Percentiles rank a stretch among this genome's conserved stretches.
These are phyloP conservation scores for Echria macrotheca DNA, from an alignment of 495 filamentous ascomycete species.

Conservation along the genomic window DNA sequence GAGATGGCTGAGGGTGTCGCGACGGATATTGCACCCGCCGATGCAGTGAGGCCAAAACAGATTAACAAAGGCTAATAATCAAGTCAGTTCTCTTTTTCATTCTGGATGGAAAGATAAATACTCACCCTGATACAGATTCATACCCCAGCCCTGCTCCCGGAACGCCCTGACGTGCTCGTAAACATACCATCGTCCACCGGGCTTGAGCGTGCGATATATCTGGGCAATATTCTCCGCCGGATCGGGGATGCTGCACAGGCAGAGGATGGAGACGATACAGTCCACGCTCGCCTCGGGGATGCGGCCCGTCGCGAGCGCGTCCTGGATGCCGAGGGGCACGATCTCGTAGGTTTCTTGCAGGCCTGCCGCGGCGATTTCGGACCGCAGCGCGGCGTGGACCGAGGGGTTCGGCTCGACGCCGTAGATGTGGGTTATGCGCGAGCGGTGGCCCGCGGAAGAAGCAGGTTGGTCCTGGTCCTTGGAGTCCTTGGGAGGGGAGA, in stretches of 20 bases:
- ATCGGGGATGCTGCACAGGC: constrained; percentile 66
- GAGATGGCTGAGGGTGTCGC: constrained; percentile 51
- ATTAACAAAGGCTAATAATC: constrained; percentile 34
- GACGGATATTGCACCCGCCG: constrained; percentile 54
- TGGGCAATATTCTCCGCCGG: constrained; percentile 51
- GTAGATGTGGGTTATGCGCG: constrained; percentile 50
- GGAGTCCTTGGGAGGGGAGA: constrained; percentile 12
- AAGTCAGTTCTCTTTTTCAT: not conserved
- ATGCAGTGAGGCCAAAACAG: constrained; percentile 49
- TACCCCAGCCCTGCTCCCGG: constrained; percentile 38
- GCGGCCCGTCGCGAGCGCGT: constrained; percentile 40
- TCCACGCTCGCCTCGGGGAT: constrained; percentile 55
- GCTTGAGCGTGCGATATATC: constrained; percentile 58
- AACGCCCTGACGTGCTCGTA: constrained; percentile 61
- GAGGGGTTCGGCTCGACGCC: constrained; percentile 61
- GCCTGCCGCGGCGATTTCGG: constrained; percentile 41
- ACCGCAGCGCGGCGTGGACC: constrained; percentile 48
- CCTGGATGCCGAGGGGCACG: constrained; percentile 56
- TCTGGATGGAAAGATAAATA: constrained; percentile 7
- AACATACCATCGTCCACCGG: constrained; percentile 62
- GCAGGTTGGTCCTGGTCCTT: not conserved
- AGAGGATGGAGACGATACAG: constrained; percentile 62
- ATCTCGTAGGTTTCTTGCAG: constrained; percentile 59
- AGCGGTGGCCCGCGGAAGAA: not conserved
- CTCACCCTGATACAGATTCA: constrained; percentile 49